Conservation (phyloP, 2,329 filamentous ascomycete genomes). For the Didymosphaeria variabile region DNA sequence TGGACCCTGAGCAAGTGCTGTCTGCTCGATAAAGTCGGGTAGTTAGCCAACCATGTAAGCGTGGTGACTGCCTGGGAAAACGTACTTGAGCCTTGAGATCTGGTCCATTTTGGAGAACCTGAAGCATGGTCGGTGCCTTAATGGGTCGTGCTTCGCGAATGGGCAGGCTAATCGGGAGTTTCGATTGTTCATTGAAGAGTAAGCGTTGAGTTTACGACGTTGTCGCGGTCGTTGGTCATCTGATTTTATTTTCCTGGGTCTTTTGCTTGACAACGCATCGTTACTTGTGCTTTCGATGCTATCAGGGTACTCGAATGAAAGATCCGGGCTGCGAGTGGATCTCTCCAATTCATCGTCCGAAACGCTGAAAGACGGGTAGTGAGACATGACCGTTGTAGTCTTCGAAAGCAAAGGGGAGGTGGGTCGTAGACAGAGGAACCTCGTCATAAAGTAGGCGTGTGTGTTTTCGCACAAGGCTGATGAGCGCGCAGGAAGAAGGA, state of each 20-base stretch:
- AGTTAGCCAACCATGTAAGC: too few relatives aligned
- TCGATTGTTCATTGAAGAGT: not conserved
- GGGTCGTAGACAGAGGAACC: not conserved
- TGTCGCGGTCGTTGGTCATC: not conserved
- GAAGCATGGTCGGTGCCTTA: slow-evolving; percentile 4
- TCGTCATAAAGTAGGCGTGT: slow-evolving; percentile 5
- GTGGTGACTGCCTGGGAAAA: too few relatives aligned
- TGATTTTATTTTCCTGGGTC: not conserved
- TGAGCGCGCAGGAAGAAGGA: slow-evolving; percentile 1
- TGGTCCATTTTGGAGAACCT: slow-evolving; percentile 7
- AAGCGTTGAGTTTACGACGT: not conserved
- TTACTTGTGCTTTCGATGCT: not conserved
- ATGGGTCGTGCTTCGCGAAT: slow-evolving; percentile 2
- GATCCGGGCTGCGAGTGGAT: slow-evolving; percentile 2
- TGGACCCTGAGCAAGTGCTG: slow-evolving; percentile 8
- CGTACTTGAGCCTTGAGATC: slow-evolving; percentile 3
- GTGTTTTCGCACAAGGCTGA: slow-evolving; percentile 2
- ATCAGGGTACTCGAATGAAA: not conserved
- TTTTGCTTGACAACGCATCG: not conserved
- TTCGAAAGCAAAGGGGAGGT: not conserved
- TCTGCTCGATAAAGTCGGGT: not conserved
- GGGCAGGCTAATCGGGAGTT: not conserved
- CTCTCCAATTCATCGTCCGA: slow-evolving; percentile 11
- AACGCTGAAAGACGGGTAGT: not conserved
- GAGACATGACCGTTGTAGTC: not conserved